These are phyloP conservation scores for Gonapodya sp. DNA, from an alignment of 192 early-diverging fungal genomes.

Conservation along the genomic window DNA sequence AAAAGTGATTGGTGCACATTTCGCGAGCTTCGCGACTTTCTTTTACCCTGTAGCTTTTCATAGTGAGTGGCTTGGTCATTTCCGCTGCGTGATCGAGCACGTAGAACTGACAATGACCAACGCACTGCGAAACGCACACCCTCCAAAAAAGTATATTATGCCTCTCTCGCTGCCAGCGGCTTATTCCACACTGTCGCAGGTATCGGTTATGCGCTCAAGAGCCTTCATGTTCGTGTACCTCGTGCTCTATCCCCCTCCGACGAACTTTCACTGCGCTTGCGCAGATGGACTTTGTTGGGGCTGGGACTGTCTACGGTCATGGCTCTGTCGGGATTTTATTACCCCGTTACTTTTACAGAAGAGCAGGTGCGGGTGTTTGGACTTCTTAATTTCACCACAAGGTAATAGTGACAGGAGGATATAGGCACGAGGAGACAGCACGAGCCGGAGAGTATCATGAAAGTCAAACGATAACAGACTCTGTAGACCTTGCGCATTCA, in stretches of 20 bases:
- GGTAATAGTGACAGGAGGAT: no score
- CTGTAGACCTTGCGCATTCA: no score
- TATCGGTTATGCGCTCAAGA: not conserved
- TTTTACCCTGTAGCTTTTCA: not conserved
- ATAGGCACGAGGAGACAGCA: no score
- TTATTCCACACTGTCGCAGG: not conserved
- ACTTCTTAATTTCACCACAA: no score
- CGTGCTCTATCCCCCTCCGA: not conserved
- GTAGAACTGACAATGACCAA: no score
- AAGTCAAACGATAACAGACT: no score
- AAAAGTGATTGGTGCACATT: not conserved
- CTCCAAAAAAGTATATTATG: not conserved
- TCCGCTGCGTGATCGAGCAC: no score
- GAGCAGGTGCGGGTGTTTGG: not conserved
- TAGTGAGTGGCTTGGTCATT: not conserved
- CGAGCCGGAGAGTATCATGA: no score
- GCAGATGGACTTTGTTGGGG: not conserved
- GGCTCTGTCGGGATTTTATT: not conserved
- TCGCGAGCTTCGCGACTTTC: not conserved
- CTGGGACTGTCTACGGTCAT: not conserved
- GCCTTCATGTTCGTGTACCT: not conserved
- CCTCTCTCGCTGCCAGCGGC: not conserved
- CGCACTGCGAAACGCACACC: no score
- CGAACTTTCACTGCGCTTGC: not conserved
- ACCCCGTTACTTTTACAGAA: not conserved